A percentile compares a stretch with the other conserved stretches of the same genome.
Conservation (phyloP, 306 rosid species). For the Malus orientalis region DNA sequence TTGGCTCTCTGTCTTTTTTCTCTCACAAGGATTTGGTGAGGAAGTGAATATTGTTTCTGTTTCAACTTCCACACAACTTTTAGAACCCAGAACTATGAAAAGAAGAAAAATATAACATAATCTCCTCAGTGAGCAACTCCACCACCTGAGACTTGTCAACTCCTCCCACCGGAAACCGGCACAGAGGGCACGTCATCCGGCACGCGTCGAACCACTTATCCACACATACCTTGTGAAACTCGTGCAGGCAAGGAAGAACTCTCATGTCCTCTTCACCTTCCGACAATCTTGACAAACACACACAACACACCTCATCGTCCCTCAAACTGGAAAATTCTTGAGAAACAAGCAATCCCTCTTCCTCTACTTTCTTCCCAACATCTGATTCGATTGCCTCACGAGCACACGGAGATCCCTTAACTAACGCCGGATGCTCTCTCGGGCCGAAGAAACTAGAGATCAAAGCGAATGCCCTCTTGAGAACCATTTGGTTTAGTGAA, state of each 20-base stretch:
- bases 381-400: slow-evolving; percentile 11
- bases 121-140: slow-evolving; percentile 67
- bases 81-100: slow-evolving; percentile 79
- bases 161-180: slow-evolving; percentile 61
- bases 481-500: slow-evolving; percentile 35
- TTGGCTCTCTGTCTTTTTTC: neutral
- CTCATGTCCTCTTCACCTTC: slow-evolving; percentile 36
- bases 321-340: neutral
- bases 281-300: slow-evolving; percentile 61
- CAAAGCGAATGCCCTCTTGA: slow-evolving; percentile 35
- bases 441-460: slow-evolving; percentile 33
- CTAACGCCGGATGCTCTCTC: slow-evolving; percentile 10
- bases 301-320: slow-evolving; percentile 39
- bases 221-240: slow-evolving; percentile 73
- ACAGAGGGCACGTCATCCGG: slow-evolving; percentile 66
- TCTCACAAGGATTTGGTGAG: neutral
- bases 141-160: slow-evolving; percentile 28
- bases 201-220: slow-evolving; percentile 66
- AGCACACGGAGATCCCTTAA: slow-evolving; percentile 25
- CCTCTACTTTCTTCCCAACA: slow-evolving; percentile 6
- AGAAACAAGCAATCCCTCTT: neutral
- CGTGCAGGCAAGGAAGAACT: slow-evolving; percentile 69
- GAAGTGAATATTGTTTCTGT: neutral
- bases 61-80: neutral
- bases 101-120: slow-evolving; percentile 84